Percentiles rank a stretch among this genome's conserved stretches.
These are phyloP conservation scores for Nakazawaea populi DNA, from an alignment of 805 yeast genomes.

Conservation along the genomic window DNA sequence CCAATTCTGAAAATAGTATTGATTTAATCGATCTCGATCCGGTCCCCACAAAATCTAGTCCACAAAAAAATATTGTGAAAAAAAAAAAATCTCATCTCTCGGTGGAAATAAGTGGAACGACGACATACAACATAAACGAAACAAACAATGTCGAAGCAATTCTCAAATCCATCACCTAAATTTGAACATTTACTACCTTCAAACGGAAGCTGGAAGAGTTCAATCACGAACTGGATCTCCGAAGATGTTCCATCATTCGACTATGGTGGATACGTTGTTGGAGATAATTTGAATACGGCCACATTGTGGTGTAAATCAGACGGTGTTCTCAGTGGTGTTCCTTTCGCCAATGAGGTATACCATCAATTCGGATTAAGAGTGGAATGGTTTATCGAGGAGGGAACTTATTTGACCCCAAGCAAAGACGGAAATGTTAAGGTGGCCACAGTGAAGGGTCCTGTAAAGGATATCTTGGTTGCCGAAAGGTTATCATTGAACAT, in stretches of 20 bases:
- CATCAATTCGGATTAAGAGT: conserved; percentile 65
- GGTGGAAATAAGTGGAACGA: too few species aligned
- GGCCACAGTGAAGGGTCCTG: conserved; percentile 78
- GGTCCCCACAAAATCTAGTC: too few species aligned
- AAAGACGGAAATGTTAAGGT: conserved; percentile 55
- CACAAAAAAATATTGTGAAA: too few species aligned
- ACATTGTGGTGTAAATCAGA: conserved; percentile 73
- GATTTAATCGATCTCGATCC: too few species aligned
- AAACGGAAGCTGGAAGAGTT: conserved; percentile 77
- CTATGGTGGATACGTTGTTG: conserved; percentile 94
- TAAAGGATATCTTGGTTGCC: conserved; percentile 69
- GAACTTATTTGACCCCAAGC: conserved; percentile 45
- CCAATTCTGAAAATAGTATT: too few species aligned
- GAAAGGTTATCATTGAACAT: conserved; percentile 85
- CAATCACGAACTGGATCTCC: conserved; percentile 65
- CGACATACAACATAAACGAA: neutral
- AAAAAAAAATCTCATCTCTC: too few species aligned
- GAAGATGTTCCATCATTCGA: conserved; percentile 95
- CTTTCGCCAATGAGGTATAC: conserved; percentile 84
- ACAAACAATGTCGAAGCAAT: conserved; percentile 8
- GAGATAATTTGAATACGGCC: conserved; percentile 64
- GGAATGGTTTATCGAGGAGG: conserved; percentile 74
- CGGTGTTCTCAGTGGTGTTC: conserved; percentile 81
- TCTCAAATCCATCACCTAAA: conserved; percentile 25
- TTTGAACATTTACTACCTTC: conserved; percentile 59